Percentiles rank a stretch among this genome's conserved stretches.
Conservation (phyloP, 2,329 filamentous ascomycete genomes). For the Rhinocladiella mackenziei region DNA sequence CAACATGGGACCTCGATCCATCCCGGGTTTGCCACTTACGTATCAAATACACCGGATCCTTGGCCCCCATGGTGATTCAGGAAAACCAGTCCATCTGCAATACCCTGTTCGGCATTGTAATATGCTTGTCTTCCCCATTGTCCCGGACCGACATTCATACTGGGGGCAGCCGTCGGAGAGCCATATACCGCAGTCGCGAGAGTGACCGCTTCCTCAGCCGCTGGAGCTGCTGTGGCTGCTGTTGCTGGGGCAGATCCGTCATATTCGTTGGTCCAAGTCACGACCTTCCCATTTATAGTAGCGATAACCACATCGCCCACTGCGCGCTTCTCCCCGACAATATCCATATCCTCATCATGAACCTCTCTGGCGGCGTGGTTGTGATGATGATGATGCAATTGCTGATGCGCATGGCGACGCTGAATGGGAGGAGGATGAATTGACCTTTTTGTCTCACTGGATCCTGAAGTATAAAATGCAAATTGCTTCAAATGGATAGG, state of each 20-base stretch:
- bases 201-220: too few relatives aligned
- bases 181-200: conserved; percentile 2
- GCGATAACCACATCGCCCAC: conserved; percentile 52
- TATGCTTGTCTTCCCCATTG: conserved; percentile 47
- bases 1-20: conserved; percentile 3
- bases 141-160: conserved; percentile 21
- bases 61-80: conserved; percentile 56
- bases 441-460: conserved; percentile 37
- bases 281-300: conserved; percentile 55
- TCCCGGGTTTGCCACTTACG: conserved; percentile 33
- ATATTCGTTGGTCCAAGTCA: conserved; percentile 58
- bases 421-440: conserved; percentile 33
- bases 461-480: conserved; percentile 61
- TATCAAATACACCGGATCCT: conserved; percentile 54
- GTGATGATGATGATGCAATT: conserved; percentile 49
- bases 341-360: conserved; percentile 1
- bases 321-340: conserved; percentile 41
- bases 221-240: conserved; percentile 10
- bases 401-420: conserved; percentile 46
- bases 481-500: conserved; percentile 64
- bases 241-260: too few relatives aligned
- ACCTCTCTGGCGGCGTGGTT: conserved; percentile 34
- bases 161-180: conserved; percentile 8
- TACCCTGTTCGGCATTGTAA: conserved; percentile 43
- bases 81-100: conserved; percentile 54